These are phyloP conservation scores for Eucommia ulmoides DNA, from an alignment of 257 asterid species.

Conservation along the genomic window DNA sequence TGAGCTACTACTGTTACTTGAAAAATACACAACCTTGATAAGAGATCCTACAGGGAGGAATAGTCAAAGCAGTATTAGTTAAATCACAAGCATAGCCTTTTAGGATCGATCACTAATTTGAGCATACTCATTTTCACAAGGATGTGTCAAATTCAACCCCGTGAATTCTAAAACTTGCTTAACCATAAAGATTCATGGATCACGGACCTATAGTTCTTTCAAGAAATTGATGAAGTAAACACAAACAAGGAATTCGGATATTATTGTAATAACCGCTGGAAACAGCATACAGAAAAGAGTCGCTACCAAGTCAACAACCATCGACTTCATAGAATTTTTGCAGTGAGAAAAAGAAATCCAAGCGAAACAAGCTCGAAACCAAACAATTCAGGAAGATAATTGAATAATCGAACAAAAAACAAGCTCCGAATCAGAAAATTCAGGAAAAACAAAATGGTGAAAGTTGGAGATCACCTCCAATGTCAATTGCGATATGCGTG, in stretches of 20 bases:
- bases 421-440: too few relatives aligned
- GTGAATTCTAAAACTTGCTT: not conserved
- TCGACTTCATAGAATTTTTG: too few relatives aligned
- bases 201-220: not conserved
- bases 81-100: too few relatives aligned
- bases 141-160: not conserved
- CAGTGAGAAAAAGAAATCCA: not conserved
- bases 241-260: too few relatives aligned
- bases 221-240: too few relatives aligned
- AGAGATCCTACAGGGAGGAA: conserved; percentile 45
- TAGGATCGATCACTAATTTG: not conserved
- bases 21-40: conserved; percentile 67
- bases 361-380: not conserved
- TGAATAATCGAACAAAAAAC: not conserved
- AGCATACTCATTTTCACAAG: not conserved
- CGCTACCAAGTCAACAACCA: too few relatives aligned
- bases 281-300: not conserved
- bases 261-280: too few relatives aligned
- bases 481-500: not conserved
- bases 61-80: not conserved
- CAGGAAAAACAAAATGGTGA: not conserved
- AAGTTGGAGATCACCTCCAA: not conserved
- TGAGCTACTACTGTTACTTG: conserved; percentile 16
- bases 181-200: not conserved
- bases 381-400: not conserved